A percentile compares a stretch with the other conserved stretches of the same genome.
Evolutionary conservation across 2,329 filamentous ascomycete species (phyloP).

Genomic region (Colletotrichum trifolii): DNA sequence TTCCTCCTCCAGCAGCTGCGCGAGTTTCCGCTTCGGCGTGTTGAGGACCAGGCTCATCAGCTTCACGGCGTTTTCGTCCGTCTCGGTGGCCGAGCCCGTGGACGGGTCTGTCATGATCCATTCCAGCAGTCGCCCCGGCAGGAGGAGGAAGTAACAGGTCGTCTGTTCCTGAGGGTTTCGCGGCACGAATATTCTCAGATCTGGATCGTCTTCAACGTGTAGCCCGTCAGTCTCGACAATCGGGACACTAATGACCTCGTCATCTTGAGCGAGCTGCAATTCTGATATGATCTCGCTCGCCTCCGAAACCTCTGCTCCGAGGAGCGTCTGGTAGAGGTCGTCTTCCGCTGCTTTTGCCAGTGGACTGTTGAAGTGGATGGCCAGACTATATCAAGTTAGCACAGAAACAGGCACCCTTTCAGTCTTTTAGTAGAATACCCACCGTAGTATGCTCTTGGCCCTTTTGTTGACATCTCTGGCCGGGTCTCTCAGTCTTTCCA

Average conservation of each 20-base stretch:
- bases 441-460: background rate
- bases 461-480: background rate
- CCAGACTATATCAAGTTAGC: too few species aligned
- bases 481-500: background rate
- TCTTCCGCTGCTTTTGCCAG: too few species aligned
- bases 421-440: background rate
- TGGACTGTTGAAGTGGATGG: too few species aligned
- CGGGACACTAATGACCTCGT: constrained; percentile 5
- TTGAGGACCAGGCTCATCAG: background rate
- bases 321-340: too few species aligned
- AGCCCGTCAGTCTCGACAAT: constrained; percentile 38
- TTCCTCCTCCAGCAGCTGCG: background rate
- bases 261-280: constrained; percentile 44
- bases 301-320: constrained; percentile 41
- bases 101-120: constrained; percentile 49
- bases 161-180: constrained; percentile 41
- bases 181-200: constrained; percentile 47
- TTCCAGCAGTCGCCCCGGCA: constrained; percentile 43
- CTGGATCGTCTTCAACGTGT: constrained; percentile 44
- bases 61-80: background rate
- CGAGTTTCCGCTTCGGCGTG: background rate
- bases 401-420: too few species aligned
- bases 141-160: constrained; percentile 42
- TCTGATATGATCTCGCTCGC: constrained; percentile 45
- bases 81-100: constrained; percentile 15